These are phyloP conservation scores for Leucoagaricus sp. DNA, from an alignment of 1,284 basidiomycete genomes.

Conservation along the genomic window DNA sequence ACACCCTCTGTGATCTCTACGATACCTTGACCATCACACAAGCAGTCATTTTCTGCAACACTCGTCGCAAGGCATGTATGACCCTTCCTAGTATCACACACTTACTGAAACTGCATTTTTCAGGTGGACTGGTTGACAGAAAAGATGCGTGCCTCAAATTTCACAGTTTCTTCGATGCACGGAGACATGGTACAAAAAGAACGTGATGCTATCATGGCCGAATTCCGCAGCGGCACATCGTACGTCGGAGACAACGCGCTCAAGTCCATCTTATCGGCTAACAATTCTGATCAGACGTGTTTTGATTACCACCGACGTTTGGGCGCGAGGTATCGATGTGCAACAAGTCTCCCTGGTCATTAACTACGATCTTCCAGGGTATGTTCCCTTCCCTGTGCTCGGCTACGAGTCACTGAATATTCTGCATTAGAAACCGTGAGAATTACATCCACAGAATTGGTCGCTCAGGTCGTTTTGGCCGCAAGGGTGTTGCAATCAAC, in stretches of 20 bases:
- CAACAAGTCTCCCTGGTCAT: constrained; percentile 98
- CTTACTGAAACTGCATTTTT: constrained; percentile 15
- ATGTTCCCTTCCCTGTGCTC: constrained; percentile 1
- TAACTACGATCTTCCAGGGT: constrained; percentile 96
- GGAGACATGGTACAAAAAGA: constrained; percentile 99
- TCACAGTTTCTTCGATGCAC: constrained; percentile 97
- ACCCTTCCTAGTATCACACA: neutral
- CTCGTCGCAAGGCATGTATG: constrained; percentile 81
- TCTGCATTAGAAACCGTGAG: constrained; percentile 79
- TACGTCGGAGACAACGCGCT: constrained; percentile 41
- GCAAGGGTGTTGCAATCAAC: constrained; percentile 93
- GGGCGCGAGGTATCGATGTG: constrained; percentile 98
- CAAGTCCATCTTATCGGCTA: constrained; percentile 15
- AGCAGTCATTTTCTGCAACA: constrained; percentile 99
- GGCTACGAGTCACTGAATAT: constrained; percentile 14
- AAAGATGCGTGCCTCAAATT: constrained; percentile 97
- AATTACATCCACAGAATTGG: constrained; percentile 99
- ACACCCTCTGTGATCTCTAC: constrained; percentile 97
- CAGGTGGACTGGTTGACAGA: constrained; percentile 99
- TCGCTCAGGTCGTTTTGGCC: constrained; percentile 91
- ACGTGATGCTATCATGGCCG: constrained; percentile 97
- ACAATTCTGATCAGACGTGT: constrained; percentile 66
- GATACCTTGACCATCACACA: constrained; percentile 99
- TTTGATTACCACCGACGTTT: constrained; percentile 96
- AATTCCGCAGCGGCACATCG: constrained; percentile 95